These are phyloP conservation scores for Trichoderma reesei DNA, from an alignment of 495 filamentous ascomycete genomes.

Conservation along the genomic window DNA sequence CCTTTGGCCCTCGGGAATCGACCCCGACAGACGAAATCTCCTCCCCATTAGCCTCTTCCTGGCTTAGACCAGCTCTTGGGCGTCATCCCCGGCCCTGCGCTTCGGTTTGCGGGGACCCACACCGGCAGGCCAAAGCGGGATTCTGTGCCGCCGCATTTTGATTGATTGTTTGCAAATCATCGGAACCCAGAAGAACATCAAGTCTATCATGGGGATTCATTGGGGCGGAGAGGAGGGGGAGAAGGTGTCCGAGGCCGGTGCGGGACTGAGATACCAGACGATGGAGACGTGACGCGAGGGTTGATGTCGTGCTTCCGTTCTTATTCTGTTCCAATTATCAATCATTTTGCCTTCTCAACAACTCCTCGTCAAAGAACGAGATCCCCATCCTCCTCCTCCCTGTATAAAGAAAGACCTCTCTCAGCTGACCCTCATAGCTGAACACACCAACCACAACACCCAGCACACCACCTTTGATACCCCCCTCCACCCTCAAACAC, in stretches of 20 bases:
- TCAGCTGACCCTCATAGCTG: no score
- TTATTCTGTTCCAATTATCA: background rate
- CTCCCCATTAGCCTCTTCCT: background rate
- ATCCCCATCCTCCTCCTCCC: no score
- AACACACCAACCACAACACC: background rate
- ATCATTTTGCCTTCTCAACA: no score
- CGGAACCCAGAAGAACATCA: no score
- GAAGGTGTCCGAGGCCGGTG: background rate
- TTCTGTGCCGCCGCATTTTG: no score
- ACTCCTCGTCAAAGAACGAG: no score
- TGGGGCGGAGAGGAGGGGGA: no score
- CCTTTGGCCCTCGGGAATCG: conserved; percentile 2
- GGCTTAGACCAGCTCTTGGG: background rate
- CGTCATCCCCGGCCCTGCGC: background rate
- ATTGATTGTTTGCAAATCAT: no score
- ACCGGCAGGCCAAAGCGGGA: background rate
- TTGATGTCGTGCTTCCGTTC: background rate
- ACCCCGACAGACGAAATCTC: background rate
- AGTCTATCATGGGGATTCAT: no score
- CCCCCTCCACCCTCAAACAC: no score
- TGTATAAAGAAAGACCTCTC: background rate
- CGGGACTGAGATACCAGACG: background rate
- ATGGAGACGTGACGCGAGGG: background rate
- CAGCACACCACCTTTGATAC: no score
- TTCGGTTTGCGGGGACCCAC: background rate